Evolutionary conservation across 768 basidiomycete species (phyloP).

Genomic region (Vararia minispora): DNA sequence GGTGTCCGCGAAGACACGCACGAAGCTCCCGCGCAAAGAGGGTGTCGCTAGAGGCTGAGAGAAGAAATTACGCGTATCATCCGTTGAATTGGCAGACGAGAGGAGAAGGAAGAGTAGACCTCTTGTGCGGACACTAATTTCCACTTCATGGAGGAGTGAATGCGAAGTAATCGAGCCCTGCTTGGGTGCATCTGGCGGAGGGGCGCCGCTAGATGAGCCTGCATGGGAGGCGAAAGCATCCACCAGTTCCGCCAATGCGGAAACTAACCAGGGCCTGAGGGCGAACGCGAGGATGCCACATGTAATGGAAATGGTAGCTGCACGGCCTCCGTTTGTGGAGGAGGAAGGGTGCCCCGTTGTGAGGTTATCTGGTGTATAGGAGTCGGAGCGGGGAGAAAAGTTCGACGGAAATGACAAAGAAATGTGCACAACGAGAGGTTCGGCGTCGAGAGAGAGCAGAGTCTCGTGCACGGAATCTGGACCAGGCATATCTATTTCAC

Average conservation of each 20-base stretch:
- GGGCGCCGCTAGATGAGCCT: constrained; percentile 7
- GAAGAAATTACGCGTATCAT: constrained; percentile 31
- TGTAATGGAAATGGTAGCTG: constrained; percentile 4
- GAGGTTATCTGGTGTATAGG: background rate
- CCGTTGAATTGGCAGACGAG: constrained; percentile 16
- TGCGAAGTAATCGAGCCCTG: constrained; percentile 13
- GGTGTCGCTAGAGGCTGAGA: constrained; percentile 51
- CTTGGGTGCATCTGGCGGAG: constrained; percentile 8
- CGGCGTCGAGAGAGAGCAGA: constrained; percentile 9
- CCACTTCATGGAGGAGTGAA: constrained; percentile 22
- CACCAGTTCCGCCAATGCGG: constrained; percentile 16
- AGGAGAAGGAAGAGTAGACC: constrained; percentile 40
- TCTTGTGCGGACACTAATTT: constrained; percentile 26
- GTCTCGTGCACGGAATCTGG: too few relatives aligned
- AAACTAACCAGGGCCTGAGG: constrained; percentile 7
- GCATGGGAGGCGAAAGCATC: constrained; percentile 22
- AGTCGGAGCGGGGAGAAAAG: background rate
- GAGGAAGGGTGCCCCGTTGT: background rate
- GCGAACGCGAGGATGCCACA: constrained; percentile 12
- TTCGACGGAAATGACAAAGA: constrained; percentile 6
- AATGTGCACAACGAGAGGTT: constrained; percentile 9
- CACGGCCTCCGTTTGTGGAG: constrained; percentile 7
- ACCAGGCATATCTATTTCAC: too few relatives aligned
- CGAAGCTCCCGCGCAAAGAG: constrained; percentile 33
- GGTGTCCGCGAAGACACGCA: constrained; percentile 29